Evolutionary conservation across 164 flowering plant genomes (phyloP).

Genomic region (Nelumbo lutea): DNA sequence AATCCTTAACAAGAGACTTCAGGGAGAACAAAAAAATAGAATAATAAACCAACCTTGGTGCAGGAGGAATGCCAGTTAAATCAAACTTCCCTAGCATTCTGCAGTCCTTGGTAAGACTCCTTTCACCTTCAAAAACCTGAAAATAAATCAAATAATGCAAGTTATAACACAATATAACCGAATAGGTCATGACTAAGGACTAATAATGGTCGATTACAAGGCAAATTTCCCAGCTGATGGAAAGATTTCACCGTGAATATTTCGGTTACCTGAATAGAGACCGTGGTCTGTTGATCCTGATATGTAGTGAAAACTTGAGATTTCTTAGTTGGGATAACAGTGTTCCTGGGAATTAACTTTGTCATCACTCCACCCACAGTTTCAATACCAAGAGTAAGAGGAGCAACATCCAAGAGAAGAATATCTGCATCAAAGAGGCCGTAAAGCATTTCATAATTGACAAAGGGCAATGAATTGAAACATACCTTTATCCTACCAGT

Average conservation of each 20-base stretch:
- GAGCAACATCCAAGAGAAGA: constrained; percentile 87
- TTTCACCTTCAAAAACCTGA: constrained; percentile 90
- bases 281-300: constrained; percentile 93
- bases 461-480: too few relatives aligned
- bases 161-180: not conserved
- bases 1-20: not conserved
- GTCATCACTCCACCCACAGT: constrained; percentile 97
- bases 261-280: constrained; percentile 67
- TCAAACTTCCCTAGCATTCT: constrained; percentile 76
- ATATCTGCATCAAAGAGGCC: constrained; percentile 45
- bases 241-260: too few relatives aligned
- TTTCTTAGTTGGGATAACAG: constrained; percentile 88
- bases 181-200: not conserved
- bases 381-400: constrained; percentile 86
- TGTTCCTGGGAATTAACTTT: constrained; percentile 90
- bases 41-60: constrained; percentile 56
- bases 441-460: not conserved
- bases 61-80: constrained; percentile 74
- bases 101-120: constrained; percentile 89
- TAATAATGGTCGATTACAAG: too few relatives aligned
- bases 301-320: constrained; percentile 92
- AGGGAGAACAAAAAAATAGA: not conserved
- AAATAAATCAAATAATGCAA: not conserved
- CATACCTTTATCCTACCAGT: too few relatives aligned
- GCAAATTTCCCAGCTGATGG: too few relatives aligned